Percentiles rank a stretch among this genome's conserved stretches.
Evolutionary conservation across 2,329 filamentous ascomycete species (phyloP).

Genomic region (Pseudogymnoascus sp.): DNA sequence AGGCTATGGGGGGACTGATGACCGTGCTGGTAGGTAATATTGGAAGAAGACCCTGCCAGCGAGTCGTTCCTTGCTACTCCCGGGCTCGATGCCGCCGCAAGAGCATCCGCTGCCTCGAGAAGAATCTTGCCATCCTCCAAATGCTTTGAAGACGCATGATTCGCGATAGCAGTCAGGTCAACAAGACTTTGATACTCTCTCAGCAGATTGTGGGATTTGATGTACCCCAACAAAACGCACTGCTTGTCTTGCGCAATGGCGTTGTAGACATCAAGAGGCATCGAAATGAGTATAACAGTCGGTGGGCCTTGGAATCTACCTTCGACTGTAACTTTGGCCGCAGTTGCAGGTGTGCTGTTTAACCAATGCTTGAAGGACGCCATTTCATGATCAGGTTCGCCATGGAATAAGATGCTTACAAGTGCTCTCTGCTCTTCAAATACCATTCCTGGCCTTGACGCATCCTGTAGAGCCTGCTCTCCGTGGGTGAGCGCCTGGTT

Average conservation of each 20-base stretch:
- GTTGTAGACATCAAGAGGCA: constrained; percentile 56
- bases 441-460: constrained; percentile 39
- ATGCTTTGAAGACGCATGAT: constrained; percentile 40
- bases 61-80: constrained; percentile 37
- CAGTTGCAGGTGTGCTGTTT: constrained; percentile 48
- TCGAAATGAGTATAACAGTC: constrained; percentile 58
- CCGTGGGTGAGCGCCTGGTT: constrained; percentile 13
- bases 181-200: constrained; percentile 54
- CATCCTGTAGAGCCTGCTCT: constrained; percentile 21
- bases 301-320: constrained; percentile 61
- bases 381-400: constrained; percentile 58
- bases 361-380: constrained; percentile 59
- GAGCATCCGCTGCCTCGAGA: constrained; percentile 33
- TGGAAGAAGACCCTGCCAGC: constrained; percentile 19
- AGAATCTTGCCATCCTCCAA: constrained; percentile 50
- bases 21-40: constrained; percentile 3
- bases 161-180: constrained; percentile 33
- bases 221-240: constrained; percentile 56
- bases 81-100: constrained; percentile 24
- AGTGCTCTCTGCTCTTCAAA: constrained; percentile 57
- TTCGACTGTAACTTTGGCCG: constrained; percentile 53
- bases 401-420: constrained; percentile 59
- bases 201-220: constrained; percentile 60
- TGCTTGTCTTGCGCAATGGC: constrained; percentile 59
- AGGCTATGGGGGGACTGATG: not conserved